These are phyloP conservation scores for Cydonia oblonga DNA, from an alignment of 331 rosid genomes.

Conservation along the genomic window DNA sequence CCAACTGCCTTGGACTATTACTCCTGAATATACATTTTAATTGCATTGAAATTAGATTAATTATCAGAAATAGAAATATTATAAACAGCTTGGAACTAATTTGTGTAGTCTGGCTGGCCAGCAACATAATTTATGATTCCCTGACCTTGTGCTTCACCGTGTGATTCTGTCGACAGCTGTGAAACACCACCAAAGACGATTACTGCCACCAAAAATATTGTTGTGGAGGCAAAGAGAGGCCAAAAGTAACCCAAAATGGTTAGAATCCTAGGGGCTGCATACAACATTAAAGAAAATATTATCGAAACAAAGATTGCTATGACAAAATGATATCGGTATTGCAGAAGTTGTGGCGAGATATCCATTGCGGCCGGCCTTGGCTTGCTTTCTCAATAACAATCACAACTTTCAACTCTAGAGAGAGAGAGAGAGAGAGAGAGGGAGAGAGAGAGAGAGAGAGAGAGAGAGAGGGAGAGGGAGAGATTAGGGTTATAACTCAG, in stretches of 20 bases:
- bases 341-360: conserved; percentile 43
- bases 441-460: not conserved
- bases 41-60: not conserved
- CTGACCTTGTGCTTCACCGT: conserved; percentile 53
- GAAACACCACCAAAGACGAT: conserved; percentile 58
- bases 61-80: too few relatives aligned
- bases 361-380: conserved; percentile 31
- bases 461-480: not conserved
- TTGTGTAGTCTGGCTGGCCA: conserved; percentile 24
- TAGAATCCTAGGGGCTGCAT: conserved; percentile 49
- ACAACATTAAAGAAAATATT: conserved; percentile 31
- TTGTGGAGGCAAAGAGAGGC: conserved; percentile 81
- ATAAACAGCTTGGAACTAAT: not conserved
- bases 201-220: conserved; percentile 40
- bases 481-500: conserved; percentile 2
- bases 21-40: not conserved
- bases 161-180: conserved; percentile 36
- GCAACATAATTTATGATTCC: conserved; percentile 67
- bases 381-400: conserved; percentile 2
- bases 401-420: not conserved
- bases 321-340: conserved; percentile 48
- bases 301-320: conserved; percentile 34
- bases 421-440: conserved; percentile 4
- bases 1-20: not conserved
- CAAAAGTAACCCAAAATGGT: conserved; percentile 58